Base-by-base conservation (phyloP, 23 red algal species). In the Pyropia yezoensis region DNA sequence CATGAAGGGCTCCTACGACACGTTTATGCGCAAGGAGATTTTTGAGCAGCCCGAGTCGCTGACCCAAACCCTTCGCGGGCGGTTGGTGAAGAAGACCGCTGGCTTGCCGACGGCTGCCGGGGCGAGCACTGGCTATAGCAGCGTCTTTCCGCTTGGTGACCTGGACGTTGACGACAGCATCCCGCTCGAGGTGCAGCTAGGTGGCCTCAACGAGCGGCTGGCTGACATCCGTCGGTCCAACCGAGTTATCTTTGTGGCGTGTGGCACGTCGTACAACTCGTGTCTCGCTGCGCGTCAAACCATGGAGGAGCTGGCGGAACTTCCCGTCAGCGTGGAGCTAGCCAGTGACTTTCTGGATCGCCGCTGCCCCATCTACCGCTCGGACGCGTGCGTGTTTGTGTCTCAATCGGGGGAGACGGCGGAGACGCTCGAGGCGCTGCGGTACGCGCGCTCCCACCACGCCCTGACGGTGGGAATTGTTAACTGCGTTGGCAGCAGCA, bases 21-120 rank as follows among this genome's bases (percentile, higher is more conserved):
- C 90, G 49, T 97, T 91, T 69, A 97, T 97, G 93, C 73, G 86
- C 57, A 97, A 97, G 59, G 93, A 97, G 71, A 97, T 97, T 54
- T 97, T 73, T 56, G 93, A 97, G 57, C 93, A 97, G 66, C 85
- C 93, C 8, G 93, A 97, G 66, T 82, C 77, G 12, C 56, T 97
- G 1, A 27, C 58, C 13, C 75, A 85, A 26, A 97, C 93, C 3
- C 90, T 97, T 80, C 85, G 93, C 27, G 93, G 93, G 19, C 85
- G 93, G 14, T 21, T 97, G 15, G 49, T 81, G 25, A 57, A 68
- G 12, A 32, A 53, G 29, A 71, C 45, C 25, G 33, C 57, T n/a
- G 71, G 52, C 17, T 22, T 45, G 20, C 32, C 34, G 15, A 45
- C 52, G 23, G 67, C 50, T 20, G 47, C 16, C 49, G 61, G 59